phyloP scores from a whole-genome alignment of 164 flowering plant species.

The Liquidambar formosana region DNA sequence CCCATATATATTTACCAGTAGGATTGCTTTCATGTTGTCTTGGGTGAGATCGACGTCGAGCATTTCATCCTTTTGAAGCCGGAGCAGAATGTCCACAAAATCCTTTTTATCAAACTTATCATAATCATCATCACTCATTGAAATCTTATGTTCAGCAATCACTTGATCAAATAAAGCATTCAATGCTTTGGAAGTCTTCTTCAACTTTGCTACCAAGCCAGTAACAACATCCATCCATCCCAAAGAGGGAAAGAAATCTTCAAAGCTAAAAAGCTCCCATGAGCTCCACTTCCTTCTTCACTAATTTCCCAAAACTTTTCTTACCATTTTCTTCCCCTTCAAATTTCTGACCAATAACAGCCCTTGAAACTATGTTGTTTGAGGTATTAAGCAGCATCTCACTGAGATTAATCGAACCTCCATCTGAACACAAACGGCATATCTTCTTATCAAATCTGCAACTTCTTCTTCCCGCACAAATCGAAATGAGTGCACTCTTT shows the following conservation, averaged over 20 bases:
- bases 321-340: constrained; percentile 3
- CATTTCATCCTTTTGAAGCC: constrained; percentile 16
- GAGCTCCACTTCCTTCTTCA: background rate
- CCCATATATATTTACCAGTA: constrained; percentile 33
- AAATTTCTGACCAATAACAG: constrained; percentile 22
- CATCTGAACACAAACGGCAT: background rate
- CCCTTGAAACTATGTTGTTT: too few species aligned
- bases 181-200: constrained; percentile 7
- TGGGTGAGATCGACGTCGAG: constrained; percentile 9
- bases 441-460: constrained; percentile 10
- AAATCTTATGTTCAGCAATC: constrained; percentile 17
- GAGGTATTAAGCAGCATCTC: too few species aligned
- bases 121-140: background rate
- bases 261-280: constrained; percentile 17
- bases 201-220: constrained; percentile 15
- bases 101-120: constrained; percentile 19
- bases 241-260: constrained; percentile 23
- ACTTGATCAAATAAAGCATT: constrained; percentile 22
- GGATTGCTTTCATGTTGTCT: constrained; percentile 27
- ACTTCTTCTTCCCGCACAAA: constrained; percentile 27
- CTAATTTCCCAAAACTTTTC: constrained; percentile 1
- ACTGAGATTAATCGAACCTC: background rate
- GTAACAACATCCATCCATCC: constrained; percentile 26
- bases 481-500: constrained; percentile 22
- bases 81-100: constrained; percentile 38